Conservation (phyloP, 257 asterid genomes). For the Verbascum thapsus region DNA sequence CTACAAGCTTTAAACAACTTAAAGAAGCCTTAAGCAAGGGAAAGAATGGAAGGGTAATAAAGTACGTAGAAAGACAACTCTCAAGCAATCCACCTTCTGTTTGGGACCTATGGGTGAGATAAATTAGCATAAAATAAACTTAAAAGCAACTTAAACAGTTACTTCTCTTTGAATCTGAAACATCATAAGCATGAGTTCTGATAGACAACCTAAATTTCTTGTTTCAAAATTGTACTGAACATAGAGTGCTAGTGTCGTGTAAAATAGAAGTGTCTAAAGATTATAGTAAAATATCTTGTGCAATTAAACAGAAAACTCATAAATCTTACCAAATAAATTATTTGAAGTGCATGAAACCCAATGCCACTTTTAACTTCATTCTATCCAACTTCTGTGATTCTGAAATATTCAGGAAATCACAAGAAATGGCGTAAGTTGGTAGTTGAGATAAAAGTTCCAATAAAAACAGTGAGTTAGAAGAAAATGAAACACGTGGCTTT, state of each 20-base stretch:
- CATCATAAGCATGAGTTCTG: background rate
- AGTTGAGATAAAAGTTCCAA: slow-evolving; percentile 6
- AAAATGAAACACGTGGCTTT: background rate
- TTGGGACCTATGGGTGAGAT: background rate
- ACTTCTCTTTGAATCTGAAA: background rate
- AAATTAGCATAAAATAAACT: too few relatives aligned
- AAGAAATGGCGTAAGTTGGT: background rate
- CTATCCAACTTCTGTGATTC: background rate
- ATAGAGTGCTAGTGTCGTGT: background rate
- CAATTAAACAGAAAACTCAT: background rate
- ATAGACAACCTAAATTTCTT: background rate
- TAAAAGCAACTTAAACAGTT: background rate
- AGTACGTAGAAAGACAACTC: background rate
- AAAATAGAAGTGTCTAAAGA: background rate
- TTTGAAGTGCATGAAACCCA: background rate
- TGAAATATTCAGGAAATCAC: background rate
- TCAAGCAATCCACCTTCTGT: background rate
- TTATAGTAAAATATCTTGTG: too few relatives aligned
- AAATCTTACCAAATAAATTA: background rate
- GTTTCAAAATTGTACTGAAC: background rate
- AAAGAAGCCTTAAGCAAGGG: slow-evolving; percentile 6
- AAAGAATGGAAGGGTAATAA: background rate
- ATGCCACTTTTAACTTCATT: slow-evolving; percentile 5
- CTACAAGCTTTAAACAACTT: slow-evolving; percentile 1
- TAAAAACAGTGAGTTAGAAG: background rate